Evolutionary conservation across 352 stramenopile species (phyloP), one percentile per base, ranked within the genome.

Genomic region (Phytophthora cryptogea): DNA sequence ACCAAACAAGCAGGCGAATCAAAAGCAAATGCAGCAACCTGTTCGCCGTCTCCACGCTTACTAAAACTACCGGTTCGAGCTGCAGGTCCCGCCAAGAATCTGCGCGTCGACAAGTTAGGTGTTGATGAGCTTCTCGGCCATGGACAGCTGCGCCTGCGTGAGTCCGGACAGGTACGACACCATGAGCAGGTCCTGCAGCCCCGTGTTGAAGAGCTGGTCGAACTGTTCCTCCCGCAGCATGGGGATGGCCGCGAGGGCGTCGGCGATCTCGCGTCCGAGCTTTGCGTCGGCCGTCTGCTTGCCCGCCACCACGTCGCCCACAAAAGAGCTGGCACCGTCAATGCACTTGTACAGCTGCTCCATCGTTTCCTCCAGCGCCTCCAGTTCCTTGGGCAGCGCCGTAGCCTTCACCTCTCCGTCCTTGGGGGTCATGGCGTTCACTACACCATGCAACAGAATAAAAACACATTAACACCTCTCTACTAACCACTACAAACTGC

Each of bases 171-270:
- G 89, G 78, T 99, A 99, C 55, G 92, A 98, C 20, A 99, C 96
- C 96, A 99, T 99, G 59, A 99, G 85, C 52, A 99, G 84, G 78
- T 99, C 97, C 80, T 99, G 96, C 66, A 99, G 74, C 16, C 96
- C 97, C 66, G 92, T 94, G 73, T 95, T 95, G 76, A 99, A 98
- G 50, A 99, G 89, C 59, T 97, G 95, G 78, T 98, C 95, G 72
- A 99, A 98, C 60, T 97, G 88, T 63, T 98, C 95, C 26, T 88
- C 79, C 46, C 88, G 80, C 57, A 99, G 96, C 54, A 95, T 80
- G 20, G 97, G 96, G 46, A 99, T 96, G 43, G 82, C 86, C 8
- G 94, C 95, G 2, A 99, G 80, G 30, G 91, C 90, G 59, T 98
- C 94, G 1, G 92, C 92, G 68, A 99, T 94, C 68, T 98, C 80